A percentile compares a stretch with the other conserved stretches of the same genome.
Evolutionary conservation across 2,329 filamentous ascomycete genomes (phyloP).

Genomic region (Claviceps purpurea): DNA sequence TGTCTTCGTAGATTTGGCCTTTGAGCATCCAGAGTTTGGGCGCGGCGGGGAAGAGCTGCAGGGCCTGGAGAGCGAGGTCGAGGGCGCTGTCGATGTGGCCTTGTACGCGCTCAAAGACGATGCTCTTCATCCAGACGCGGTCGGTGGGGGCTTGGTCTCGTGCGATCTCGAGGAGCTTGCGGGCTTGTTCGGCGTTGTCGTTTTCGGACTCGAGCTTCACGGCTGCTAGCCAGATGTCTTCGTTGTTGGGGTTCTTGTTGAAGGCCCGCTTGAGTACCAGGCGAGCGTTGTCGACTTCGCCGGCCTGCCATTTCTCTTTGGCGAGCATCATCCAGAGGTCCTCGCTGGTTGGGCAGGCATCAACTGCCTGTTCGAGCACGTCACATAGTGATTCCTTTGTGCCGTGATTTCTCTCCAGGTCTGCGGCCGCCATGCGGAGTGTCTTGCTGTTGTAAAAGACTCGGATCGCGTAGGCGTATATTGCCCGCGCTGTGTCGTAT

Average conservation of each 20-base stretch:
- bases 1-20: conserved; percentile 86
- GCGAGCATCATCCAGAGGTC: conserved; percentile 93
- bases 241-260: conserved; percentile 89
- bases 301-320: conserved; percentile 84
- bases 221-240: conserved; percentile 94
- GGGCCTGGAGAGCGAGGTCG: conserved; percentile 72
- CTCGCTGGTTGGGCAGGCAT: conserved; percentile 82
- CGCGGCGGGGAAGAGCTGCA: conserved; percentile 73
- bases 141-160: conserved; percentile 85
- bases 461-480: conserved; percentile 80
- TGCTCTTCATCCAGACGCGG: conserved; percentile 93
- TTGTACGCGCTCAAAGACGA: conserved; percentile 80
- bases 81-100: conserved; percentile 69
- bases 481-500: conserved; percentile 84
- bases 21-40: conserved; percentile 98
- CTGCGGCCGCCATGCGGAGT: conserved; percentile 80
- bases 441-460: conserved; percentile 81
- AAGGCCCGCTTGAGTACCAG: conserved; percentile 80
- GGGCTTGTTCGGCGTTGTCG: conserved; percentile 65
- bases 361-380: conserved; percentile 83
- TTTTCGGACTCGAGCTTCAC: conserved; percentile 94
- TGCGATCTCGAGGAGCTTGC: conserved; percentile 68
- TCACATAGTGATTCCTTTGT: conserved; percentile 70
- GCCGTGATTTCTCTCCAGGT: conserved; percentile 83
- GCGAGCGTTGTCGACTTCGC: conserved; percentile 76